Base-by-base conservation (phyloP, 73 alveolate species). In the Stentor roeselii region DNA sequence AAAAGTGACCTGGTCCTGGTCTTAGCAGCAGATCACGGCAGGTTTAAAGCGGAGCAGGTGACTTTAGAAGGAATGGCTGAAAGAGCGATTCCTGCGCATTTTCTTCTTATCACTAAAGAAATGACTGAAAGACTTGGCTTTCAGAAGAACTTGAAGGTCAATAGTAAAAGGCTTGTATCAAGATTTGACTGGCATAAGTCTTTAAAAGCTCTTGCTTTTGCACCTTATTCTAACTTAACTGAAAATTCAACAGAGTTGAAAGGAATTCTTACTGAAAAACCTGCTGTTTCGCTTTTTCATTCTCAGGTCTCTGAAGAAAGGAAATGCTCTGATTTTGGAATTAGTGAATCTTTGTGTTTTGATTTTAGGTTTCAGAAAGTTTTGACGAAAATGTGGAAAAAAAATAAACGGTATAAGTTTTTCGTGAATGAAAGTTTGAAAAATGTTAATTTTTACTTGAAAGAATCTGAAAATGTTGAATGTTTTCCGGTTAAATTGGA, bases 131-230 rank as follows among this genome's bases (percentile, higher is more conserved):
- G 50, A 30, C 37, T 30, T 11, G 41, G 41, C 41, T 32, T 32
- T 34, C 42, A 67, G 15, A n/a, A 67, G 34, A 67, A 14, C 37
- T 34, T 67, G 14, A 30, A 27, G 2, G 34, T 11, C 21, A 67
- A 67, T 34, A 2, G 42, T 11, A 21, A 67, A 67, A 67, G 80
- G 80, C 2, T 67, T 32, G 37, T 67, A 67, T 21, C 41, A 2
- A 67, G 80, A 67, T 67, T 30, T 67, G 80, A 67, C 80, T 30
- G 37, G 34, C 34, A 21, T 34, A 21, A 21, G 41, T 27, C 80
- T 34, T 67, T 67, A 67, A 67, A 32, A 32, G 27, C 21, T n/a
- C 80, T 67, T 67, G 80, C 80, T 67, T 15, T 67, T 1, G 21
- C 41, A 27, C 80, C 80, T 30, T 67, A 67, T 67, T 27, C 80